Percentiles rank a stretch among this genome's conserved stretches.
phyloP scores from a whole-genome alignment of 805 yeast genomes.

The Sugiyamaella qingdaonensis region DNA sequence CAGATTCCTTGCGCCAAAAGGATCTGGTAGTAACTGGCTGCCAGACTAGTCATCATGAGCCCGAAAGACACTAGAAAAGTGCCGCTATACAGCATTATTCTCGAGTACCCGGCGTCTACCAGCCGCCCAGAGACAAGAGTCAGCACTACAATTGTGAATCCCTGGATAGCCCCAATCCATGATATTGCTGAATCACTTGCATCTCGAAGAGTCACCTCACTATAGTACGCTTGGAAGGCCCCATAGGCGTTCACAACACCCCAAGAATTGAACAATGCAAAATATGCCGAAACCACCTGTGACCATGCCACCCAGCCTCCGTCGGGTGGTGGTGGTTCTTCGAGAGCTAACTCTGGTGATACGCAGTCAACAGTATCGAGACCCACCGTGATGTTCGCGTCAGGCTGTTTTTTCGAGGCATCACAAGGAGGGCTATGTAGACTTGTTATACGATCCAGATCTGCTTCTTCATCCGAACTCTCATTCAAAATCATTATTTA shows the following conservation, averaged over 20 bases:
- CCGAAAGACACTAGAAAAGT: conserved; percentile 22
- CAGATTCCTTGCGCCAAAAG: conserved; percentile 48
- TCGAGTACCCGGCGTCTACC: conserved; percentile 26
- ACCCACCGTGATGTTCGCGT: too few relatives aligned
- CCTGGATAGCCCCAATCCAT: conserved; percentile 33
- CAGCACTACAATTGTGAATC: conserved; percentile 22
- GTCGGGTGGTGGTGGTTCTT: conserved; percentile 37
- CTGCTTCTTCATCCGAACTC: neutral
- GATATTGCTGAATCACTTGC: conserved; percentile 27
- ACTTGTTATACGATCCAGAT: neutral
- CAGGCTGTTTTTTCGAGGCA: too few relatives aligned
- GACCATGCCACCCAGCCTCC: conserved; percentile 26
- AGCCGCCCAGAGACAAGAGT: conserved; percentile 28
- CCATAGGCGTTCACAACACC: conserved; percentile 26
- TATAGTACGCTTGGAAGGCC: conserved; percentile 27
- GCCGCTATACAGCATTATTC: conserved; percentile 22
- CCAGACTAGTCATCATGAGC: conserved; percentile 29
- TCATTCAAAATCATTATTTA: neutral
- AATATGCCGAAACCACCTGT: conserved; percentile 18
- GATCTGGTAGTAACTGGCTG: conserved; percentile 44
- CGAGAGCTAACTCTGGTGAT: conserved; percentile 49
- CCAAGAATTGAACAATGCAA: conserved; percentile 20
- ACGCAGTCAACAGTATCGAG: too few relatives aligned
- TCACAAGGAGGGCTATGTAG: too few relatives aligned
- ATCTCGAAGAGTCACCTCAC: conserved; percentile 19